These are phyloP conservation scores for Puccinia triticina DNA, from an alignment of 1,284 basidiomycete species.

Conservation along the genomic window DNA sequence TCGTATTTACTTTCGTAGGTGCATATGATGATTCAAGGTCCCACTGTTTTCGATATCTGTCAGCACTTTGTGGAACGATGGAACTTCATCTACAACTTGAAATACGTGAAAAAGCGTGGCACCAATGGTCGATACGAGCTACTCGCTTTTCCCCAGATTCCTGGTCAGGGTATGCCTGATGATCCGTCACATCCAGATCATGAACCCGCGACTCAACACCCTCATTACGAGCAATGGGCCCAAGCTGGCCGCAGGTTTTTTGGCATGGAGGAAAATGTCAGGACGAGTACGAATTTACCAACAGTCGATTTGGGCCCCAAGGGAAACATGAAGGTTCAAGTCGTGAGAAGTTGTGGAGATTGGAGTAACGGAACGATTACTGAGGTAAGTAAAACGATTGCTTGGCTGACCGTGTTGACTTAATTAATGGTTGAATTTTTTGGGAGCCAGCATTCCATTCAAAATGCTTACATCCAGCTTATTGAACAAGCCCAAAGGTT, in stretches of 20 bases:
- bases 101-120: conserved; percentile 62
- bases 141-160: conserved; percentile 80
- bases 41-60: conserved; percentile 80
- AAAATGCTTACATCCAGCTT: conserved; percentile 70
- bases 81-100: conserved; percentile 64
- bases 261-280: conserved; percentile 26
- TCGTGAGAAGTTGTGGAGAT: conserved; percentile 78
- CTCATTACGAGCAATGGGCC: conserved; percentile 69
- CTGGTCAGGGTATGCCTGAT: conserved; percentile 66
- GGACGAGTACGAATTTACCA: conserved; percentile 17
- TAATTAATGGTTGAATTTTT: not conserved
- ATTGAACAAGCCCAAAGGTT: conserved; percentile 81
- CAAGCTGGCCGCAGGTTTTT: conserved; percentile 38
- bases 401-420: conserved; percentile 40
- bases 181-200: conserved; percentile 66
- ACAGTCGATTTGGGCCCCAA: conserved; percentile 39
- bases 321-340: conserved; percentile 68
- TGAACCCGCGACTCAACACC: conserved; percentile 65
- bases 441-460: conserved; percentile 56
- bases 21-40: conserved; percentile 76
- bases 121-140: conserved; percentile 66
- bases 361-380: conserved; percentile 88
- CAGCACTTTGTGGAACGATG: conserved; percentile 88
- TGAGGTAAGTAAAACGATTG: conserved; percentile 50
- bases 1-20: conserved; percentile 62